Evolutionary conservation across 768 basidiomycete species (phyloP), one percentile per base, ranked within the genome.

Genomic region (Sarcodon aspratus): DNA sequence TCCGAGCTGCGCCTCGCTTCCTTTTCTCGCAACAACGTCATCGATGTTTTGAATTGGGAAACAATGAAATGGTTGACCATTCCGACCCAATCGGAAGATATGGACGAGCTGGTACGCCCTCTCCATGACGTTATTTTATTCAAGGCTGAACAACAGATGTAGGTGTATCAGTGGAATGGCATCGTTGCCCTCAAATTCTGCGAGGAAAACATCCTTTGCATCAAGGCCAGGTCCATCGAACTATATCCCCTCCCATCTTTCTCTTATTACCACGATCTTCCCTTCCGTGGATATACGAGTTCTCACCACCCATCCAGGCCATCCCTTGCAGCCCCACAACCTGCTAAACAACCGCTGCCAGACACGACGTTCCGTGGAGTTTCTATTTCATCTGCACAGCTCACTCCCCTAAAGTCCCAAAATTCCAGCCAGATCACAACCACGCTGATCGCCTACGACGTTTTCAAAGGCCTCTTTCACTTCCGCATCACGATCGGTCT

Each of bases 381-480:
- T 12, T 69, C 71, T 3, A 62, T 72, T 31, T 71, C 76, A 1
- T 61, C 65, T 12, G 44, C 13, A 1, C 36, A 36, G 8, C 51
- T 38, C 9, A 31, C 15, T 9, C 21, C 18, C 46, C 63, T 3
- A 70, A 69, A 36, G 71, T 72, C 36, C 63, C 69, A 9, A 62
- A 67, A 13, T 54, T 52, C 21, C 21, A 27, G 21, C 21, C 21
- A 27, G 13, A 46, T 54, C n/a, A 53, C 52, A 9, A 36, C 76
- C 33, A 66, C 59, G n/a, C 58, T 78, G 52, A 67, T 80, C 44
- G 69, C 63, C 31, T 65, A 63, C 48, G 67, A 70, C 47, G 50
- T 65, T 44, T 55, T 66, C 21, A 71, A 70, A 57, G 78, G 79
- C 1, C 67, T 80, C 31, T 77, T 74, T 52, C 70, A 72, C 47